Evolutionary conservation across 2,329 filamentous ascomycete genomes (phyloP).

Genomic region (Orbilia quercus): DNA sequence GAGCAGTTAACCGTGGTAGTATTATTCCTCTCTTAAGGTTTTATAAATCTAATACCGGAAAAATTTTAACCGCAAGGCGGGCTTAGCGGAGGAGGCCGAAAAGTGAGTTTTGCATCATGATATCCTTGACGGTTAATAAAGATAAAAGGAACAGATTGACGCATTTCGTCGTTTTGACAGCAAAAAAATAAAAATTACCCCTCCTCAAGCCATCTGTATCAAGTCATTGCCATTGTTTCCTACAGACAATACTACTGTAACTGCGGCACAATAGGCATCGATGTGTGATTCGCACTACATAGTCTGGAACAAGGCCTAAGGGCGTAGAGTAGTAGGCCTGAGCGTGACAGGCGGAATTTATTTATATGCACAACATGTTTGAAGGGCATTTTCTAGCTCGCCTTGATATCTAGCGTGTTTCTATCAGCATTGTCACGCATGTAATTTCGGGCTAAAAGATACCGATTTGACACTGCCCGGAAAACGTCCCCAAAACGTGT

Average conservation of each 20-base stretch:
- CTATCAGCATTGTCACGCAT: slow-evolving; percentile 4
- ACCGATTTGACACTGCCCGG: slow-evolving; percentile 33
- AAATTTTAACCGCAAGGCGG: background rate
- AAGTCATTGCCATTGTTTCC: background rate
- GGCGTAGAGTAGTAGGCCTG: slow-evolving; percentile 33
- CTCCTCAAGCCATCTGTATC: background rate
- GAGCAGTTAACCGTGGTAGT: background rate
- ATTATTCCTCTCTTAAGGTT: background rate
- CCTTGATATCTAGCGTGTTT: slow-evolving; percentile 24
- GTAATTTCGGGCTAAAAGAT: slow-evolving; percentile 52
- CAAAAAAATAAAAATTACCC: no score
- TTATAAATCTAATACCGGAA: background rate
- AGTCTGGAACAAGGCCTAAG: slow-evolving; percentile 12
- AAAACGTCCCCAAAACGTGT: slow-evolving; percentile 24
- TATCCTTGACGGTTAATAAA: no score
- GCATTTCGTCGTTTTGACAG: no score
- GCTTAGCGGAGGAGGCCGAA: no score
- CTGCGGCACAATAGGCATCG: slow-evolving; percentile 22
- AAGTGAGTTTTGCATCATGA: no score
- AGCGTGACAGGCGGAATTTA: slow-evolving; percentile 39
- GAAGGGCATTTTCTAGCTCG: slow-evolving; percentile 25
- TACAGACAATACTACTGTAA: background rate
- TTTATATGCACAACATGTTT: slow-evolving; percentile 53
- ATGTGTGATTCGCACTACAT: slow-evolving; percentile 34
- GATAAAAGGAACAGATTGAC: no score